phyloP scores from a whole-genome alignment of 768 basidiomycete genomes.

The Termitomyces sp. region DNA sequence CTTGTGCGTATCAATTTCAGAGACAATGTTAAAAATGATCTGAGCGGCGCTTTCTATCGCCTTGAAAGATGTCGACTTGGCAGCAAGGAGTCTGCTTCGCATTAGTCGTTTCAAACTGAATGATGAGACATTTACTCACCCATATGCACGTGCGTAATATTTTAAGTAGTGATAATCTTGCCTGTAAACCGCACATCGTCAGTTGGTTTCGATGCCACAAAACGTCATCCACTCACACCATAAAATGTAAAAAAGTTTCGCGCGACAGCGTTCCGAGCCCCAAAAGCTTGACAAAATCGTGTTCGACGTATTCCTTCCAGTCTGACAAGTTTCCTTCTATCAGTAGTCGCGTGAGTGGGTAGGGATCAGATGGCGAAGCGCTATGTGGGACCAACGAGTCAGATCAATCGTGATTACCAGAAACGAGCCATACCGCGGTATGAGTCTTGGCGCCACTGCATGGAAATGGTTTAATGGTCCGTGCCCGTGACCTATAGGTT shows the following conservation, averaged over 20 bases:
- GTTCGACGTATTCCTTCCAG: constrained; percentile 78
- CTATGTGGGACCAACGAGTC: constrained; percentile 29
- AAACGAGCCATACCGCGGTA: constrained; percentile 42
- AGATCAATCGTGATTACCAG: not conserved
- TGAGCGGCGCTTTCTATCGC: constrained; percentile 61
- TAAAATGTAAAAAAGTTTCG: constrained; percentile 77
- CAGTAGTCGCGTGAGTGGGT: constrained; percentile 65
- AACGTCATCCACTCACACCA: constrained; percentile 54
- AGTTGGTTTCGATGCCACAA: not conserved
- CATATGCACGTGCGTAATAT: constrained; percentile 84
- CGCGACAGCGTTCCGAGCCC: constrained; percentile 67
- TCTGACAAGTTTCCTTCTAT: constrained; percentile 50
- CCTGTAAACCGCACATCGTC: constrained; percentile 29
- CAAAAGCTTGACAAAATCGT: constrained; percentile 78
- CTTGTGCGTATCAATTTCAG: constrained; percentile 72
- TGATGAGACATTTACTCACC: constrained; percentile 34
- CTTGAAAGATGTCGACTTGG: constrained; percentile 67
- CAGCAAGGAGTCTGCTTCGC: constrained; percentile 60
- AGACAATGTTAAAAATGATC: constrained; percentile 60
- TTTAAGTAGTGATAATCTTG: constrained; percentile 82
- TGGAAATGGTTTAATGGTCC: constrained; percentile 91
- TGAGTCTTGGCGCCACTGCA: constrained; percentile 38
- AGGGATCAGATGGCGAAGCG: constrained; percentile 55
- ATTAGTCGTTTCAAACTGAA: not conserved
- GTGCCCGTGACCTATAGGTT: constrained; percentile 65